These are phyloP conservation scores for Hericium alpestre DNA, from an alignment of 768 basidiomycete genomes.

Conservation along the genomic window DNA sequence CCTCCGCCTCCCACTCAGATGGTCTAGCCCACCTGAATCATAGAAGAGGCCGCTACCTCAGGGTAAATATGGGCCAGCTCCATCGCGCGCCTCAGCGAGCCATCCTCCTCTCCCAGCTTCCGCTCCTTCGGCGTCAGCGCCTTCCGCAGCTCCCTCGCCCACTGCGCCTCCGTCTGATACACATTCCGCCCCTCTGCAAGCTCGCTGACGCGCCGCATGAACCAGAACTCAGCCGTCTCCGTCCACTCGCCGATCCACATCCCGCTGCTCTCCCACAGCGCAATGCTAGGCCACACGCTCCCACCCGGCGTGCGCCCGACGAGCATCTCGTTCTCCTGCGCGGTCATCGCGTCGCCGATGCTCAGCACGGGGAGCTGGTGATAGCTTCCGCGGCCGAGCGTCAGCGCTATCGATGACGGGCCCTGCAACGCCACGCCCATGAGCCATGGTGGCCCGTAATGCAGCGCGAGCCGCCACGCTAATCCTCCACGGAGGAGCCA, in stretches of 20 bases:
- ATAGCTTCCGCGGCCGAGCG: neutral
- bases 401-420: neutral
- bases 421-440: neutral
- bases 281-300: neutral
- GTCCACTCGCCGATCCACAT: neutral
- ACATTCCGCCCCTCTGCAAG: neutral
- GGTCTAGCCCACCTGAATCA: too few relatives aligned
- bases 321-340: neutral
- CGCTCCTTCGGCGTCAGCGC: neutral
- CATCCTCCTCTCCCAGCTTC: neutral
- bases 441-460: neutral
- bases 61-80: neutral
- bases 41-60: neutral
- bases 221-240: neutral
- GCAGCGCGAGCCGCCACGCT: neutral
- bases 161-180: neutral
- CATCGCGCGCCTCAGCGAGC: neutral
- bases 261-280: neutral
- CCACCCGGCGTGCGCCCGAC: neutral
- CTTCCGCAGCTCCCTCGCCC: neutral
- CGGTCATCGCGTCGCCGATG: neutral
- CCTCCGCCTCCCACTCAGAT: too few relatives aligned
- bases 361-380: neutral
- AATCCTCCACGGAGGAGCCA: neutral
- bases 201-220: neutral